These are phyloP conservation scores for Pyricularia sp. DNA, from an alignment of 2,329 filamentous ascomycete genomes.

Conservation along the genomic window DNA sequence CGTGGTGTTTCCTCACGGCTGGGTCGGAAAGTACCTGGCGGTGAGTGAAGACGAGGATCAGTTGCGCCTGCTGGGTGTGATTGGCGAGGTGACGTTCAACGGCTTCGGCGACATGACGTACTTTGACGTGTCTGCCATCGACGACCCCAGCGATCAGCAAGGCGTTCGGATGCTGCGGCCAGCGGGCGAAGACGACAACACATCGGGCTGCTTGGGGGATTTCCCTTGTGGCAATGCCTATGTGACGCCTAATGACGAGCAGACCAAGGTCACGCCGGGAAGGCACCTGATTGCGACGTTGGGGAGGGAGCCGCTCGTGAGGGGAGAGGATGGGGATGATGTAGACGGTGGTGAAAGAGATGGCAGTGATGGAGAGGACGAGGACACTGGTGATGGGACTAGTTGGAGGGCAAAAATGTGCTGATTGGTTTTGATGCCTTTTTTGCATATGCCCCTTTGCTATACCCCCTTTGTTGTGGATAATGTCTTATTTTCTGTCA, in stretches of 20 bases:
- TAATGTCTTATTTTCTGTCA: too few species aligned
- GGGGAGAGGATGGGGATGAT: not conserved
- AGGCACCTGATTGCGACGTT: slow-evolving; percentile 20
- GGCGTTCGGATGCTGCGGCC: slow-evolving; percentile 28
- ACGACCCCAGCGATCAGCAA: slow-evolving; percentile 24
- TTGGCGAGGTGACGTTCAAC: slow-evolving; percentile 22
- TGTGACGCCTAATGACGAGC: slow-evolving; percentile 24
- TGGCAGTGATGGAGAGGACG: not conserved
- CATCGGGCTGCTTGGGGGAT: slow-evolving; percentile 23
- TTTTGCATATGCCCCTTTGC: not conserved
- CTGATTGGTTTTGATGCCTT: not conserved
- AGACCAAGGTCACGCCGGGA: slow-evolving; percentile 22
- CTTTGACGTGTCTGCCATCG: slow-evolving; percentile 33
- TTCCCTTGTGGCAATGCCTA: slow-evolving; percentile 29
- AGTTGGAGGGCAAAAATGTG: too few species aligned
- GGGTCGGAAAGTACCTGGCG: slow-evolving; percentile 22
- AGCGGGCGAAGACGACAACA: slow-evolving; percentile 12
- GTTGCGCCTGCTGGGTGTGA: slow-evolving; percentile 20
- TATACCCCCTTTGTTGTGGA: too few species aligned
- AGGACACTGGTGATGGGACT: not conserved
- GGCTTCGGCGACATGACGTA: slow-evolving; percentile 21
- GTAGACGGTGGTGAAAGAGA: not conserved
- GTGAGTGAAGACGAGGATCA: slow-evolving; percentile 17
- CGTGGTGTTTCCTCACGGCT: slow-evolving; percentile 19
- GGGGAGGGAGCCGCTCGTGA: slow-evolving; percentile 5